These are phyloP conservation scores for Panellus pusillus DNA, from an alignment of 768 basidiomycete species.

Conservation along the genomic window DNA sequence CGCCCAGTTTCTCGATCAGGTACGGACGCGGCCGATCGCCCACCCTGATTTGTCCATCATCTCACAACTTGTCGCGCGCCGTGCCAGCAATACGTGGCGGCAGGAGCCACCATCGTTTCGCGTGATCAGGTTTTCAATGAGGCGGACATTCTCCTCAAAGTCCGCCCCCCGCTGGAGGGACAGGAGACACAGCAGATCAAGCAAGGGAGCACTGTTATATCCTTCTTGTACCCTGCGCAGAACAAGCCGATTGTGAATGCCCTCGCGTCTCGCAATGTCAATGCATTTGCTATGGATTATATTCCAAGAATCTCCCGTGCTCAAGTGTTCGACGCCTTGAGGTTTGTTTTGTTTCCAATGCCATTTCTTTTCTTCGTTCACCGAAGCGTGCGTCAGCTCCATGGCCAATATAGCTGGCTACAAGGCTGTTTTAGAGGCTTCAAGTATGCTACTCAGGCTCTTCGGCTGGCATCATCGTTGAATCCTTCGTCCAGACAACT, in stretches of 20 bases:
- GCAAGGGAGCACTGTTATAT: conserved; percentile 77
- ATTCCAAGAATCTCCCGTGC: conserved; percentile 90
- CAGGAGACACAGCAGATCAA: conserved; percentile 65
- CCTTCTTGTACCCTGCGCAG: conserved; percentile 82
- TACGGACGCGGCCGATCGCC: not conserved
- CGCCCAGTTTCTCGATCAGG: conserved; percentile 77
- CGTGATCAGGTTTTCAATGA: conserved; percentile 65
- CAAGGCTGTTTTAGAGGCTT: conserved; percentile 88
- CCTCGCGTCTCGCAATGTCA: conserved; percentile 64
- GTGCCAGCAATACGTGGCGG: conserved; percentile 59
- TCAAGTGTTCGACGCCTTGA: conserved; percentile 87
- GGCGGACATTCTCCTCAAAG: conserved; percentile 84
- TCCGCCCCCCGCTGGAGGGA: conserved; percentile 68
- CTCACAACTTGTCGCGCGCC: not conserved
- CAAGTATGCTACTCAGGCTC: conserved; percentile 40
- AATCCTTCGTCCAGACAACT: conserved; percentile 39
- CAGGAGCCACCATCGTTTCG: conserved; percentile 78
- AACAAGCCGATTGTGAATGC: conserved; percentile 74
- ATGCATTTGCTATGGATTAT: conserved; percentile 87
- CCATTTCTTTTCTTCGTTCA: not conserved
- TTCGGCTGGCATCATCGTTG: no score
- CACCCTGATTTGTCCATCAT: not conserved
- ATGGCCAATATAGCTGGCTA: conserved; percentile 97
- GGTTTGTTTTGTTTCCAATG: conserved; percentile 45
- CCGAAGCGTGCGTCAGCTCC: conserved; percentile 46